These are phyloP conservation scores for Chalciporus chontae DNA, from an alignment of 768 basidiomycete species.

Conservation along the genomic window DNA sequence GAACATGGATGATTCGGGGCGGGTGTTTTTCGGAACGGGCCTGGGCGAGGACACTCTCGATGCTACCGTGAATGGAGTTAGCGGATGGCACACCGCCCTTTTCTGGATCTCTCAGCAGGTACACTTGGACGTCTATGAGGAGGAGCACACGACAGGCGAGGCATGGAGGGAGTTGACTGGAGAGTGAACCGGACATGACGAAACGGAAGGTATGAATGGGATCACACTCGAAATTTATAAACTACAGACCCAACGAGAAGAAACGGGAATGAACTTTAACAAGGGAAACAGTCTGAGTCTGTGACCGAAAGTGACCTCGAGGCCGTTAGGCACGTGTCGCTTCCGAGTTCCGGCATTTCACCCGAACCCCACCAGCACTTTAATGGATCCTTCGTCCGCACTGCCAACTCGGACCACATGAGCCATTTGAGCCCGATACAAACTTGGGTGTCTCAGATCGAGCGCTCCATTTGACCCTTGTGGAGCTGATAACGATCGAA, in stretches of 20 bases:
- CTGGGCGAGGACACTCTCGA: conserved; percentile 44
- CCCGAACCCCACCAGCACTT: too few species aligned
- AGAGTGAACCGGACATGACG: conserved; percentile 15
- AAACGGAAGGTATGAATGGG: neutral
- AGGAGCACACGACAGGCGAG: conserved; percentile 46
- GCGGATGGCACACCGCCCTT: conserved; percentile 53
- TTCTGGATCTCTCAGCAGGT: conserved; percentile 46
- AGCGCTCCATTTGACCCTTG: too few species aligned
- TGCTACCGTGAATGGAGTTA: conserved; percentile 41
- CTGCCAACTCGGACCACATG: neutral
- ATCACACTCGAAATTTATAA: neutral
- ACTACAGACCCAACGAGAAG: conserved; percentile 1
- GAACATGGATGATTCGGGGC: conserved; percentile 63
- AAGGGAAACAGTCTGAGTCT: too few species aligned
- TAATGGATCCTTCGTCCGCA: too few species aligned
- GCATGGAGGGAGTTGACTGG: conserved; percentile 16
- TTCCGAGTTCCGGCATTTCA: too few species aligned
- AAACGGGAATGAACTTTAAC: conserved; percentile 1
- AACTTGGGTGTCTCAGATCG: too few species aligned
- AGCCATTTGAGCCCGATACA: too few species aligned
- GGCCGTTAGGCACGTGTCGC: too few species aligned
- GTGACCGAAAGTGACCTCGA: too few species aligned
- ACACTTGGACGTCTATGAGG: conserved; percentile 54
- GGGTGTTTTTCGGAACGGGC: conserved; percentile 48
- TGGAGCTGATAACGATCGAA: too few species aligned